phyloP scores from a whole-genome alignment of 108 stramenopile species.

The Aurantiochytrium sp. region DNA sequence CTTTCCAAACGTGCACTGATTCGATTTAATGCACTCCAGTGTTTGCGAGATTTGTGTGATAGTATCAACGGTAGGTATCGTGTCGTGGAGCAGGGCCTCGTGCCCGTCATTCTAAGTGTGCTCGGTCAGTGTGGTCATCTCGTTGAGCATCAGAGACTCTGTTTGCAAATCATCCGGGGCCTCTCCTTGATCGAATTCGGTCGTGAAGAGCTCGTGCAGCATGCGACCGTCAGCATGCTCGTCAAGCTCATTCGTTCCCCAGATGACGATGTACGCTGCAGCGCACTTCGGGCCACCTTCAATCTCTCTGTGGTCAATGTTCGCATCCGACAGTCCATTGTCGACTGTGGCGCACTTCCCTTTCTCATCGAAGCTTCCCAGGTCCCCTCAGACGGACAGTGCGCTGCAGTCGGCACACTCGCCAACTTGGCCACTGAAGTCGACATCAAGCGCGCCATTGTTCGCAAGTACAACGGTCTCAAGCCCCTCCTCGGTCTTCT shows the following conservation, averaged over 20 bases:
- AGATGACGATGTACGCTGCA: neutral
- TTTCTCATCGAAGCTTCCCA: neutral
- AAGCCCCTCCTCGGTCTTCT: neutral
- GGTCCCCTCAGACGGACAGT: neutral
- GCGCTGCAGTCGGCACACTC: neutral
- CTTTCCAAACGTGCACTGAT: no score
- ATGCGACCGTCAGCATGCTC: neutral
- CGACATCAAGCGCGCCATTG: conserved; percentile 10
- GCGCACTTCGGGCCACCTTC: conserved; percentile 6
- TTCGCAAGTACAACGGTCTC: neutral
- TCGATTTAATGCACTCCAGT: no score
- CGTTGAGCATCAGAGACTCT: neutral
- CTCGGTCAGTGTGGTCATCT: no score
- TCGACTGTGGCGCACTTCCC: neutral
- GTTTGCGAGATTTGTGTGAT: no score
- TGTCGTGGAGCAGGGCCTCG: no score
- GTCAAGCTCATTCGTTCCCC: neutral
- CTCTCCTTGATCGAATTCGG: neutral
- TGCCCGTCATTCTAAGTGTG: no score
- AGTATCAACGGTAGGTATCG: no score
- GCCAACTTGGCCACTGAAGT: neutral
- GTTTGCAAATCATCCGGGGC: neutral
- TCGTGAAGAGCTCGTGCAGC: neutral
- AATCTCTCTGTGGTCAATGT: neutral
- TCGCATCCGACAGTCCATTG: neutral